Evolutionary conservation across 2,329 filamentous ascomycete genomes (phyloP), one percentile per base, ranked within the genome.

Genomic region (Karstenula rhodostoma): DNA sequence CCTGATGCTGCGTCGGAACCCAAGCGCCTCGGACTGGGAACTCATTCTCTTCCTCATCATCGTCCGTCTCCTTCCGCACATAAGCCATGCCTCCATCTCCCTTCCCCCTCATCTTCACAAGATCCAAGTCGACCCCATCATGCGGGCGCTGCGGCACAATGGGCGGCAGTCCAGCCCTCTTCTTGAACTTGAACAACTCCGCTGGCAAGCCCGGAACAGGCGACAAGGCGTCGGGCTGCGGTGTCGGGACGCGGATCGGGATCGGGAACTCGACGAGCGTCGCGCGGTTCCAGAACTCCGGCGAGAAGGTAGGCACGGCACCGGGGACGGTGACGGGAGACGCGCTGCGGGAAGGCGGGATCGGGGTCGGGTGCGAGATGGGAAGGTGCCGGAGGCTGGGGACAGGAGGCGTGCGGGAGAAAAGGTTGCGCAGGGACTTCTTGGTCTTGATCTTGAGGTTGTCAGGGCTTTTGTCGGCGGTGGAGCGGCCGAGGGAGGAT

Each of bases 291-390:
- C 29, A 32, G 29, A 32, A 32, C 8, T 32, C 29, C 29, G 8
- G 2, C 7, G 4, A 9, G 29, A 32, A 32, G 2, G 8, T 9
- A 10, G 29, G 29, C 4, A 10, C 12, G 8, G 29, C 8, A 2
- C 29, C 29, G 29, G 29, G 8, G 29, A 32, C 29, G 2, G 29
- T 32, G 8, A 10, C 4, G 7, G 29, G 29, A 10, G 29, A 32
- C 7, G 8, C 29, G 8, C 7, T 10, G 29, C 29, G 29, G 29
- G 29, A 32, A 10, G 29, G 29, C 2, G 29, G 7, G 33, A 57
- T 48, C 33, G 60, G 61, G 4, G 56, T 44, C 1, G 70, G 69
- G 1, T 63, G 61, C 3, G 67, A 68, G 10, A 73, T 69, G 22
- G 29, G 29, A 10, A 6, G 8, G 29, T 32, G 29, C 7, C 29